A percentile compares a stretch with the other conserved stretches of the same genome.
Evolutionary conservation across 2,329 filamentous ascomycete species (phyloP).

Genomic region (Juglanconis oblonga): DNA sequence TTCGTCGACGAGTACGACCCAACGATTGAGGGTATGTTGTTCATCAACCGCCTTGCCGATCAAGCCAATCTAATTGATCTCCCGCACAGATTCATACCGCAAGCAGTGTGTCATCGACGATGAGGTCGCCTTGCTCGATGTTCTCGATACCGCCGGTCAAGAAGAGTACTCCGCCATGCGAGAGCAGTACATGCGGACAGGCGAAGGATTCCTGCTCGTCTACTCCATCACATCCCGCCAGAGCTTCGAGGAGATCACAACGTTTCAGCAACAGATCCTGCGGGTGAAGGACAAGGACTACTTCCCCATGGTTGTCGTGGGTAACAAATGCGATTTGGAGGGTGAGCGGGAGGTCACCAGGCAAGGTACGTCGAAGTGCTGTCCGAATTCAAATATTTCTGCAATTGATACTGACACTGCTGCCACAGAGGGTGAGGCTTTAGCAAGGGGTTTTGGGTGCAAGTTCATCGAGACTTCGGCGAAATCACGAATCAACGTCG

Average conservation of each 20-base stretch:
- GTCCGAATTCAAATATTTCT: constrained; percentile 5
- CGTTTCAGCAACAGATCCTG: constrained; percentile 97
- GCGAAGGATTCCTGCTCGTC: constrained; percentile 94
- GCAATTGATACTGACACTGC: constrained; percentile 11
- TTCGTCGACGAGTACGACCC: constrained; percentile 99
- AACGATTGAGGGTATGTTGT: constrained; percentile 85
- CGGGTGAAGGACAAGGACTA: constrained; percentile 99
- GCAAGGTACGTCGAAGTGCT: constrained; percentile 66
- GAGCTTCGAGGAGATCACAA: constrained; percentile 97
- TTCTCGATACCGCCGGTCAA: constrained; percentile 96
- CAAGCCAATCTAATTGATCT: constrained; percentile 16
- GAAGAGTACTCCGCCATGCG: constrained; percentile 99
- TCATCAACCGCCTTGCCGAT: neutral
- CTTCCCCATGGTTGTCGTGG: constrained; percentile 98
- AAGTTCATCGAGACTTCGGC: constrained; percentile 99
- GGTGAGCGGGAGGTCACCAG: constrained; percentile 85
- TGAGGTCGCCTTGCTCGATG: constrained; percentile 94
- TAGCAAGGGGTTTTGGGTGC: constrained; percentile 87
- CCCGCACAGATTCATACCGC: constrained; percentile 83
- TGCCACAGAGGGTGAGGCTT: constrained; percentile 75
- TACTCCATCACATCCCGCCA: constrained; percentile 98
- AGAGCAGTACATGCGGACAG: constrained; percentile 99
- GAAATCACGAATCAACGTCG: constrained; percentile 96
- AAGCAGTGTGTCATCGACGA: constrained; percentile 99
- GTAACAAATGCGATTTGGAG: constrained; percentile 99